Evolutionary conservation across 1,139 yeast genomes (phyloP), one percentile per base, ranked within the genome.

Genomic region (Geotrichum australiense): DNA sequence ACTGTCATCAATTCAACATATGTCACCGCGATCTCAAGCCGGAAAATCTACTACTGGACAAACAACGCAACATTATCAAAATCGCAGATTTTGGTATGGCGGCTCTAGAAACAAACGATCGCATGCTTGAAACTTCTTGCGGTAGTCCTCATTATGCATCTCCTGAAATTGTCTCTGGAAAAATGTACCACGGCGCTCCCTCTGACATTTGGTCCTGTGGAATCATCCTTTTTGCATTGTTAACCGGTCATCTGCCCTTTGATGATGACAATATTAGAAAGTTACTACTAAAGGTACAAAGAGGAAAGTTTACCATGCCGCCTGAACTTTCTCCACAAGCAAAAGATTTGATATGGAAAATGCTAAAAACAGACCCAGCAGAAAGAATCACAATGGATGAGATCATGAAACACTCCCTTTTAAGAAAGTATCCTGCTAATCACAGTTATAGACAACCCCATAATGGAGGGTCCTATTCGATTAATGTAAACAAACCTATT

Each of bases 81-180:
- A 89, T 91, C 53, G 98, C 99, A 12, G 99, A 91, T 65, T 91
- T 91, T 61, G 99, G 99, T 30, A 93, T 91, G 98, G 98, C 99
- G n/a, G 98, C 98, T 2, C 68, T 91, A 37, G 98, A 91, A 62
- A 80, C 94, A 30, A 23, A 28, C 19, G 94, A 82, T 53, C 76
- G 83, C 54, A 66, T 91, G 57, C 70, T 93, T 45, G 96, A 91
- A 61, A 91, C 98, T 1, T 81, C 94, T 24, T 91, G 99, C 65
- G 99, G 99, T 1, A 86, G 96, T 18, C 98, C 98, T 18, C 98
- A 93, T 63, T 91, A 91, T 64, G 98, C 98, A 1, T 85, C 96
- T 11, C 98, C 98, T 0, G 98, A 91, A 62, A 91, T 91, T 51
- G 96, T 91, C 3, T 85, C 95, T 8, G 98, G 98, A 35, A 76